Evolutionary conservation across 1,284 basidiomycete genomes (phyloP), one percentile per base, ranked within the genome.

Genomic region (Earliella scabrosa): DNA sequence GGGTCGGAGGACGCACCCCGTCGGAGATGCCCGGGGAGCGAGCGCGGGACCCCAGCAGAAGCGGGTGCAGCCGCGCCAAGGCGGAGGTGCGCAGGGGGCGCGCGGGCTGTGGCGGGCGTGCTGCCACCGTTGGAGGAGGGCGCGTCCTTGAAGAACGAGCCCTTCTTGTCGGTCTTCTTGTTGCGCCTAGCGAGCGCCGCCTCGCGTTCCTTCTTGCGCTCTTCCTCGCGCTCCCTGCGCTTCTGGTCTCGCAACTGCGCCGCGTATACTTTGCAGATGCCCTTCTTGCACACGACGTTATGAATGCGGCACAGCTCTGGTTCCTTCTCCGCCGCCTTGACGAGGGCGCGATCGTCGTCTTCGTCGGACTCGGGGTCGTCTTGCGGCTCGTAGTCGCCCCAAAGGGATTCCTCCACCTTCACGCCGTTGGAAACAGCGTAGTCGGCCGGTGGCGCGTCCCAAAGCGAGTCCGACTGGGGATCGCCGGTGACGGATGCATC

Each of bases 241-340:
- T 41, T 18, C 38, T 56, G 46, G 36, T 29, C 41, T 24, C 56
- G 44, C 31, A 45, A 9, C 23, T 45, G 57, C 5, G 45, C 43
- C 2, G 45, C 58, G 38, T 63, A 61, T 27, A 61, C 51, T 26
- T 47, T 38, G 54, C 70, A 71, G 18, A 70, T 68, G 32, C 68
- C 68, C 49, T 61, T 64, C 36, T 41, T 54, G 56, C 68, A 70
- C 11, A 65, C 36, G 39, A 47, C 53, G 40, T 63, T 63, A 53
- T 71, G 70, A 6, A 52, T 51, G 2, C 43, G 46, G 52, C 68
- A 71, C 16, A 63, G 34, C 29, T 55, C 26, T 45, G 50, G 59
- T 11, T 59, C 35, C 36, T 45, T 45, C 18, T 21, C 43, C 7
- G 35, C 35, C 4, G 34, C 47, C n/a, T 41, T 50, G 27, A 24